Conservation (phyloP, 257 asterid genomes). For the Solanum dulcamara region DNA sequence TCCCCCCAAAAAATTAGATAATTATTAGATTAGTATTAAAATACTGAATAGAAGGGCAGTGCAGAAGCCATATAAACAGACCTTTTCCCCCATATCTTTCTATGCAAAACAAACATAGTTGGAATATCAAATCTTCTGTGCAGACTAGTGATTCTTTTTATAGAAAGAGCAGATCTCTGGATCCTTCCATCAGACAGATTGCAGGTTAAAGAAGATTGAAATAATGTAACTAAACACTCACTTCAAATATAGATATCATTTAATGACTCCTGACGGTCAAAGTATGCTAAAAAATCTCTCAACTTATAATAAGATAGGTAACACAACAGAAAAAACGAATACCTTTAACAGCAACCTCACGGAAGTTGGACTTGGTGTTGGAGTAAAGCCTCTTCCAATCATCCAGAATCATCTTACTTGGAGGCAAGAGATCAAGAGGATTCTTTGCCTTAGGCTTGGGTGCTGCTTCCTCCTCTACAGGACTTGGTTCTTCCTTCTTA, state of each 20-base stretch:
- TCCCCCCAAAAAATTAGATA: background rate
- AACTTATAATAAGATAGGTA: background rate
- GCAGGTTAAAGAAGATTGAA: background rate
- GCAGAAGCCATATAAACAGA: background rate
- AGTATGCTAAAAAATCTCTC: background rate
- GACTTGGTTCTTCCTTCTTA: conserved; percentile 49
- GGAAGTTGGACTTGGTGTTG: conserved; percentile 87
- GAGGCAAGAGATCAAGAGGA: conserved; percentile 91
- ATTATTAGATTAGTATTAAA: background rate
- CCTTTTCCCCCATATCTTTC: background rate
- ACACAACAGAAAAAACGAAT: background rate
- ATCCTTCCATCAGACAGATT: background rate
- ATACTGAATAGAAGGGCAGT: background rate
- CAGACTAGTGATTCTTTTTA: background rate
- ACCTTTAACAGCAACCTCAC: conserved; percentile 93
- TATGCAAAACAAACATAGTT: background rate
- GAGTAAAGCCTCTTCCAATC: conserved; percentile 99
- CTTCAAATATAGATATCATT: background rate
- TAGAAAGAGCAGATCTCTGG: background rate
- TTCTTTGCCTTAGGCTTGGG: conserved; percentile 93
- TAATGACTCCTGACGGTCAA: background rate
- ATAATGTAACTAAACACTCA: background rate
- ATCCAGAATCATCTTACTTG: conserved; percentile 79
- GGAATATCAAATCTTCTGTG: background rate
- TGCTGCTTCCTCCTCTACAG: conserved; percentile 55